These are phyloP conservation scores for Saccharomyces jurei DNA, from an alignment of 805 yeast genomes.

Conservation along the genomic window DNA sequence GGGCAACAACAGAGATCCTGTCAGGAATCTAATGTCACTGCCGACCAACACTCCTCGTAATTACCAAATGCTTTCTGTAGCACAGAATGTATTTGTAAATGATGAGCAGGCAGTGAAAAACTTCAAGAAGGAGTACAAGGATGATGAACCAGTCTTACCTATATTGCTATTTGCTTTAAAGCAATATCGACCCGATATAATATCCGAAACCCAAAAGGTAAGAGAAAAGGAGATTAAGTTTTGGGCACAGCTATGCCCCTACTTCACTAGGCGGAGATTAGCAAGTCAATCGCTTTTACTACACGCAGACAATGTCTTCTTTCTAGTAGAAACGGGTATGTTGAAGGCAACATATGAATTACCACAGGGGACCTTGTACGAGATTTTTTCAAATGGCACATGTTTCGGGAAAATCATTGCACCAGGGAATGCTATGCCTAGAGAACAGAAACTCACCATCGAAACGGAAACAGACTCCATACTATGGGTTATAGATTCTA, in stretches of 20 bases:
- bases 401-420: constrained; percentile 41
- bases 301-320: constrained; percentile 34
- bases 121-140: constrained; percentile 12
- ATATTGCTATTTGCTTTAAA: constrained; percentile 24
- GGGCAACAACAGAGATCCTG: constrained; percentile 1
- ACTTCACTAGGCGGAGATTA: constrained; percentile 43
- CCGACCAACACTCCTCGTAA: constrained; percentile 36
- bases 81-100: constrained; percentile 27
- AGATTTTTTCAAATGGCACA: constrained; percentile 46
- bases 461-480: constrained; percentile 53
- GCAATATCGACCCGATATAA: constrained; percentile 21
- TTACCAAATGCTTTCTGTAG: constrained; percentile 34
- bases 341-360: constrained; percentile 45
- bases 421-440: constrained; percentile 22
- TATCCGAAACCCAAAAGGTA: constrained; percentile 20
- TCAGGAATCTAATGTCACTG: constrained; percentile 10
- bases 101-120: constrained; percentile 23
- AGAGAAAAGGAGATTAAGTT: constrained; percentile 40
- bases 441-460: constrained; percentile 39
- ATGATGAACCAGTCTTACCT: constrained; percentile 20
- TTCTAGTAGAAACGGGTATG: constrained; percentile 51
- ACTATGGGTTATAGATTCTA: constrained; percentile 58
- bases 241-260: constrained; percentile 59
- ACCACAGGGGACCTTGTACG: constrained; percentile 34
- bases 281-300: constrained; percentile 41